A percentile compares a stretch with the other conserved stretches of the same genome.
Evolutionary conservation across 345 rosid species (phyloP).

Genomic region (Eucalyptus pumila): DNA sequence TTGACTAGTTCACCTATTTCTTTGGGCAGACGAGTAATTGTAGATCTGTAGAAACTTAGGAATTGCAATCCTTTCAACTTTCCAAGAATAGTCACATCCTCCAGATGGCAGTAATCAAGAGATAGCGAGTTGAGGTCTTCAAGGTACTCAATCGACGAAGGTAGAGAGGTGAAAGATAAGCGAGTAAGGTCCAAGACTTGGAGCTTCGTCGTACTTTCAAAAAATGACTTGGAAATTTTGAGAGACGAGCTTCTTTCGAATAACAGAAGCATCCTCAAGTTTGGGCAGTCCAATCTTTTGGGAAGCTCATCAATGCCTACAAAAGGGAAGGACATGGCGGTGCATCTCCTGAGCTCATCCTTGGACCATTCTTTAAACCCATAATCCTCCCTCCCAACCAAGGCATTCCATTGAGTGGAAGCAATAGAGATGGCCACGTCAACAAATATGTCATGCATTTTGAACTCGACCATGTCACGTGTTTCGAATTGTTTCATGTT

Average conservation of each 20-base stretch:
- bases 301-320: background rate
- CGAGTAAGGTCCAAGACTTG: background rate
- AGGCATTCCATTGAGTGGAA: fast-evolving
- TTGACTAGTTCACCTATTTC: background rate
- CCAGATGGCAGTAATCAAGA: fast-evolving
- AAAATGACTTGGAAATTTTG: fast-evolving
- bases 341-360: background rate
- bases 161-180: background rate
- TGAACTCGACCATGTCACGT: too few relatives aligned
- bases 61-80: background rate
- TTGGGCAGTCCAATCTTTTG: background rate
- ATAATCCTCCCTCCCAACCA: fast-evolving
- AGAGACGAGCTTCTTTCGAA: fast-evolving
- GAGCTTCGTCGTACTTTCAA: background rate
- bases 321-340: fast-evolving
- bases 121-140: fast-evolving
- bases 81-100: background rate
- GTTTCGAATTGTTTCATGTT: too few relatives aligned
- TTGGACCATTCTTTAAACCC: background rate
- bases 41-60: fast-evolving
- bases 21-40: fast-evolving
- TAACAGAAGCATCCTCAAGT: fast-evolving
- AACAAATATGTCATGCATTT: too few relatives aligned
- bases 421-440: background rate
- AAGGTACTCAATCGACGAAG: fast-evolving